phyloP scores from a whole-genome alignment of 345 rosid species.

The Populus tremula region DNA sequence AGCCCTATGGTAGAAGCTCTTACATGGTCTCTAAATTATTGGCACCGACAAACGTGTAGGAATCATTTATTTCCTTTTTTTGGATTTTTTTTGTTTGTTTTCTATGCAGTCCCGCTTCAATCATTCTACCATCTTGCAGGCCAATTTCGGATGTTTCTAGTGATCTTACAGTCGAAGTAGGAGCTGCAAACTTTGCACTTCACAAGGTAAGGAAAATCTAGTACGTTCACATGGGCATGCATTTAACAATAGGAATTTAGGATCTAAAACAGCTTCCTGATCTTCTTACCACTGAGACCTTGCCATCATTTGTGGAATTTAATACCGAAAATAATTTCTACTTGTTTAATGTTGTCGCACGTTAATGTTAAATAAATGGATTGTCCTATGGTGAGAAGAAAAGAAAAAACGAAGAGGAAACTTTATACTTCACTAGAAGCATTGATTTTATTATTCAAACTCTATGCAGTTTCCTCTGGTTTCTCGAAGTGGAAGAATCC shows the following conservation, averaged over 20 bases:
- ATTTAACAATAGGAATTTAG: neutral
- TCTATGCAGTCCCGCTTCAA: slow-evolving; percentile 7
- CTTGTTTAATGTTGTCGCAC: neutral
- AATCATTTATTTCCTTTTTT: slow-evolving; percentile 14
- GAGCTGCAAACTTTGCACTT: slow-evolving; percentile 79
- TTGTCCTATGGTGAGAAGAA: neutral
- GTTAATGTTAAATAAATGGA: neutral
- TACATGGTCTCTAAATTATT: slow-evolving; percentile 40
- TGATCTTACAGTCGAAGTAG: slow-evolving; percentile 81
- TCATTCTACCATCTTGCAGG: slow-evolving; percentile 53
- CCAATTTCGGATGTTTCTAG: slow-evolving; percentile 95
- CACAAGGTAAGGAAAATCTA: slow-evolving; percentile 61
- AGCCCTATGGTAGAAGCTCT: slow-evolving; percentile 36
- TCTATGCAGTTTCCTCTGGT: slow-evolving; percentile 81
- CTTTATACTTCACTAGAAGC: neutral
- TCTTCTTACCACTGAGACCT: neutral
- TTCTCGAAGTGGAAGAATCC: slow-evolving; percentile 81
- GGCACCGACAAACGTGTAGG: slow-evolving; percentile 42
- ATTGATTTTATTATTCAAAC: neutral
- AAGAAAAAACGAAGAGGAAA: neutral
- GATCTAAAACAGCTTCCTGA: slow-evolving; percentile 1
- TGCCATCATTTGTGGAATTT: neutral
- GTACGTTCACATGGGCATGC: neutral
- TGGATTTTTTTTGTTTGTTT: slow-evolving; percentile 15
- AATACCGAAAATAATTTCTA: neutral